Evolutionary conservation across 1,284 basidiomycete genomes (phyloP).

Genomic region (Pseudozyma sp.): DNA sequence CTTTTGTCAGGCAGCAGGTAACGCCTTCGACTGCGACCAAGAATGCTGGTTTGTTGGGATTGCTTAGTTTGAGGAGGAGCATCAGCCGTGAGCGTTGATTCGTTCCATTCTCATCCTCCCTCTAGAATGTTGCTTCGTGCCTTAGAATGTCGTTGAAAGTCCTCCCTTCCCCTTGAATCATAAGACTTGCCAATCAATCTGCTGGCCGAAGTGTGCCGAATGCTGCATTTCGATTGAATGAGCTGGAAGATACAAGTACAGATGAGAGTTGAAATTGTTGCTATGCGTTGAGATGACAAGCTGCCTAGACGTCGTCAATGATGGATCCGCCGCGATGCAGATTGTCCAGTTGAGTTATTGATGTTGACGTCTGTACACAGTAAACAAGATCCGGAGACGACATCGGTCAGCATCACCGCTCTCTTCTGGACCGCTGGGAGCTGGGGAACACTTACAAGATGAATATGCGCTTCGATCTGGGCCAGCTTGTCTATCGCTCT

Average conservation of each 20-base stretch:
- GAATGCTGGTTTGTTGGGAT: neutral
- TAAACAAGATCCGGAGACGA: neutral
- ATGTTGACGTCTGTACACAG: constrained; percentile 39
- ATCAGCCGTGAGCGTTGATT: neutral
- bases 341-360: constrained; percentile 52
- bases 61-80: neutral
- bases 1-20: constrained; percentile 27
- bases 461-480: constrained; percentile 52
- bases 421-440: neutral
- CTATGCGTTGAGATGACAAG: neutral
- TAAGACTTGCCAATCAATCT: no score
- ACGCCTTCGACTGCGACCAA: neutral
- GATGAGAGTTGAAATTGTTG: neutral
- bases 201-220: neutral
- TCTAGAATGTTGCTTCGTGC: no score
- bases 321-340: constrained; percentile 48
- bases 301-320: constrained; percentile 28
- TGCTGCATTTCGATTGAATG: constrained; percentile 4
- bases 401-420: neutral
- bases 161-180: no score
- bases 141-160: no score
- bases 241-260: constrained; percentile 15
- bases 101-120: no score
- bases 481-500: constrained; percentile 45
- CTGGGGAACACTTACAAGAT: constrained; percentile 28